Conservation (phyloP, 2,329 filamentous ascomycete species). For the Cercospora zeae-maydis region DNA sequence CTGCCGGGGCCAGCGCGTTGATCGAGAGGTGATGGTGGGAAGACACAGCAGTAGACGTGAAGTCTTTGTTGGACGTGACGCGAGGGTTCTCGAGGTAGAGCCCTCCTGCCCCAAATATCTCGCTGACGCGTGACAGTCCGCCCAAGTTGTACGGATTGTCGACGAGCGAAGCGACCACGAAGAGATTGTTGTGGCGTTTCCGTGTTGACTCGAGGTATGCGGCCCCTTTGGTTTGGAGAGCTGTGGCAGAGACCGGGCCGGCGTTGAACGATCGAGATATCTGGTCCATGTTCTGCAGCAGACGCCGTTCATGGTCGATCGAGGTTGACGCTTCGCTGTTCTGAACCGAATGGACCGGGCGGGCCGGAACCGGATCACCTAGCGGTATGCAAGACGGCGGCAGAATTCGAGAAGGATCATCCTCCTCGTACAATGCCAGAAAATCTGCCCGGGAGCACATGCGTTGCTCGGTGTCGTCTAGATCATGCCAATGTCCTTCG, state of each 20-base stretch:
- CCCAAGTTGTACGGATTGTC: constrained; percentile 51
- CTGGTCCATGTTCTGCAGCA: constrained; percentile 19
- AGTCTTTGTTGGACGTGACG: constrained; percentile 46
- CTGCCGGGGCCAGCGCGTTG: constrained; percentile 30
- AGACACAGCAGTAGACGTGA: constrained; percentile 49
- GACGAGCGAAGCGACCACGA: constrained; percentile 51
- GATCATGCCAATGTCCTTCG: constrained; percentile 44
- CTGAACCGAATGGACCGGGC: neutral
- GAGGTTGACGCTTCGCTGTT: neutral
- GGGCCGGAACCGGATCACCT: constrained; percentile 24
- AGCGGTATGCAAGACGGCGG: constrained; percentile 36
- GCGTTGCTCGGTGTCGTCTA: constrained; percentile 43
- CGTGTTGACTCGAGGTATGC: constrained; percentile 41
- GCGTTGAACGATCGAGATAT: constrained; percentile 21
- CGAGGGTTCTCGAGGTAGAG: constrained; percentile 45
- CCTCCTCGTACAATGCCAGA: constrained; percentile 34
- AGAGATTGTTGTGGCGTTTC: constrained; percentile 34
- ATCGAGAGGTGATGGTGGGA: constrained; percentile 51
- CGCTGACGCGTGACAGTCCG: constrained; percentile 49
- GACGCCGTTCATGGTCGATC: constrained; percentile 11
- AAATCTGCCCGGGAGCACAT: constrained; percentile 42
- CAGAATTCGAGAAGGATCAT: constrained; percentile 14
- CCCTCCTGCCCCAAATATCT: constrained; percentile 49
- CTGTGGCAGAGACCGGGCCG: constrained; percentile 18
- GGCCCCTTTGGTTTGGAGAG: constrained; percentile 53